Percentiles rank a stretch among this genome's conserved stretches.
These are phyloP conservation scores for Phytophthora pini DNA, from an alignment of 352 stramenopile species.

Conservation along the genomic window DNA sequence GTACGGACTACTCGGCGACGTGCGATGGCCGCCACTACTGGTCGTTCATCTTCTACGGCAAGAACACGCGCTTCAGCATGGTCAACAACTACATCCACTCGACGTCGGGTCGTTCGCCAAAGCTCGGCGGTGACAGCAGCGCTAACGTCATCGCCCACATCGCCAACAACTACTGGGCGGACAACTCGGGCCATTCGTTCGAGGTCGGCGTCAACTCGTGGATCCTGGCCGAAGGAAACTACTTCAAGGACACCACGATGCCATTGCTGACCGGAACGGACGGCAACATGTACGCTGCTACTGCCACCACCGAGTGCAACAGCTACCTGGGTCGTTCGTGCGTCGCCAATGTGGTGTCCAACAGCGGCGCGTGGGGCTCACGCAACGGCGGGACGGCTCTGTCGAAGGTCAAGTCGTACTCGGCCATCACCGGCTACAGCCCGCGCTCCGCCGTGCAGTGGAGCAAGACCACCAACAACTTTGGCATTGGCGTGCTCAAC, in stretches of 20 bases:
- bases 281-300: constrained; percentile 25
- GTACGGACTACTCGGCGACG: constrained; percentile 39
- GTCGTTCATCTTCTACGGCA: constrained; percentile 41
- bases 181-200: constrained; percentile 52
- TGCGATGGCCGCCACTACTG: constrained; percentile 56
- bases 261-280: constrained; percentile 17
- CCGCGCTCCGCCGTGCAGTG: constrained; percentile 22
- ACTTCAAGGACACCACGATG: constrained; percentile 42
- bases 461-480: constrained; percentile 27
- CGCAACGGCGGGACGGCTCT: constrained; percentile 24
- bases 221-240: constrained; percentile 56
- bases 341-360: constrained; percentile 32
- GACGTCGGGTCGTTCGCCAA: constrained; percentile 33
- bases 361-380: constrained; percentile 22
- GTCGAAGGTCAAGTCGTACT: constrained; percentile 21
- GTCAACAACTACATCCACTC: constrained; percentile 46
- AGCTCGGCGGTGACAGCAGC: constrained; percentile 29
- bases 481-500: constrained; percentile 31
- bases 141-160: constrained; percentile 36
- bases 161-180: constrained; percentile 50
- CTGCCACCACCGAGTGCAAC: constrained; percentile 20
- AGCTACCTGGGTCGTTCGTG: constrained; percentile 36
- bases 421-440: constrained; percentile 16
- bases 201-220: constrained; percentile 38
- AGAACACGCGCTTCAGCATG: constrained; percentile 40